A percentile compares a stretch with the other conserved stretches of the same genome.
phyloP scores from a whole-genome alignment of 495 filamentous ascomycete species.

The Chaetomidium leptoderma region DNA sequence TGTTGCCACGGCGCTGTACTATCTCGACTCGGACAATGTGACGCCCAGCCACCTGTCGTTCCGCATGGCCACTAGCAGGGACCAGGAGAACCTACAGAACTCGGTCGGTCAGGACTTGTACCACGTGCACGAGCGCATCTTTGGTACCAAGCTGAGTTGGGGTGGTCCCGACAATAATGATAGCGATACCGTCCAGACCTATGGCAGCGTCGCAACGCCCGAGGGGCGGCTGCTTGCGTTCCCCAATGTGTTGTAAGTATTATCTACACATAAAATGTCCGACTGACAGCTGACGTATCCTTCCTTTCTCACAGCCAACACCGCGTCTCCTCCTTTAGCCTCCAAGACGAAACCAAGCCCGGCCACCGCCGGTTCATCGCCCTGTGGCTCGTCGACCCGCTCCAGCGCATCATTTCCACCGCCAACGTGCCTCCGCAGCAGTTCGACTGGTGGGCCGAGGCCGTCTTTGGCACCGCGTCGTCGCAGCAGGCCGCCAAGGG shows the following conservation, averaged over 20 bases:
- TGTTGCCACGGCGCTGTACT: slow-evolving; percentile 55
- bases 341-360: slow-evolving; percentile 46
- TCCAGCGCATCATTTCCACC: slow-evolving; percentile 47
- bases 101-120: slow-evolving; percentile 23
- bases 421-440: slow-evolving; percentile 56
- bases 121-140: slow-evolving; percentile 26
- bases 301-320: slow-evolving; percentile 38
- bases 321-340: slow-evolving; percentile 46
- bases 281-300: neutral
- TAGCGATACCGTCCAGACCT: slow-evolving; percentile 28
- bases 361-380: slow-evolving; percentile 56
- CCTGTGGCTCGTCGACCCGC: slow-evolving; percentile 55
- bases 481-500: slow-evolving; percentile 6
- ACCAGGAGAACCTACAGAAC: slow-evolving; percentile 5
- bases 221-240: slow-evolving; percentile 40
- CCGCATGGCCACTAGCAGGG: slow-evolving; percentile 41
- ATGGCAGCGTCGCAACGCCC: slow-evolving; percentile 31
- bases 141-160: slow-evolving; percentile 15
- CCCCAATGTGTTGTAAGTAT: slow-evolving; percentile 36
- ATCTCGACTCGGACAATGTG: slow-evolving; percentile 59
- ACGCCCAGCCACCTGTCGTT: slow-evolving; percentile 51
- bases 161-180: too few species aligned
- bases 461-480: slow-evolving; percentile 16
- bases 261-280: neutral
- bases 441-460: slow-evolving; percentile 40